These are phyloP conservation scores for Cryptosporidium tyzzeri DNA, from an alignment of 169 alveolate species.

Conservation along the genomic window DNA sequence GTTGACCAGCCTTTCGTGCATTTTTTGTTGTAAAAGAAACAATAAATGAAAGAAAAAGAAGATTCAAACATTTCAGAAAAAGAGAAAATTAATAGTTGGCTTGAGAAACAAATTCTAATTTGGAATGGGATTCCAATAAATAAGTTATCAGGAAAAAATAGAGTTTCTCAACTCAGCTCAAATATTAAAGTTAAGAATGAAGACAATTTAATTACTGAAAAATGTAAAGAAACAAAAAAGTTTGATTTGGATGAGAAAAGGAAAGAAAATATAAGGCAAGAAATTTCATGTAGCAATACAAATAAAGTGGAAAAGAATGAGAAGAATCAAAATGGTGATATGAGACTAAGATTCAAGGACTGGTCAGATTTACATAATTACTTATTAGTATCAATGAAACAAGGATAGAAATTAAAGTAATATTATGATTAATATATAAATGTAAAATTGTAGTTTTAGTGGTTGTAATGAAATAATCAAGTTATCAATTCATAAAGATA, in stretches of 20 bases:
- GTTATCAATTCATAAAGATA: no score
- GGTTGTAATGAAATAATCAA: neutral
- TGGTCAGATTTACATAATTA: constrained; percentile 27
- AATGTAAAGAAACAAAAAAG: neutral
- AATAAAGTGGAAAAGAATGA: neutral
- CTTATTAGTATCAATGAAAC: neutral
- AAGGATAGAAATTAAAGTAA: no score
- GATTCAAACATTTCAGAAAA: neutral
- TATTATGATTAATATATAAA: no score
- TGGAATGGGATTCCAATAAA: constrained; percentile 15
- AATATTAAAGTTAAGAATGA: neutral
- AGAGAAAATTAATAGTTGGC: constrained; percentile 11
- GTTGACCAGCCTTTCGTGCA: neutral
- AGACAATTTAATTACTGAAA: neutral
- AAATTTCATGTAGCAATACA: neutral
- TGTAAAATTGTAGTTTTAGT: neutral
- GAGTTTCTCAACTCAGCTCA: neutral
- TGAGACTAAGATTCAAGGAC: constrained; percentile 16
- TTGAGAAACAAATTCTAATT: constrained; percentile 17
- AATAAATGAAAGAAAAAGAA: neutral
- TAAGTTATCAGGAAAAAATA: neutral
- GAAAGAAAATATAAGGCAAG: neutral
- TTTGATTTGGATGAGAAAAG: neutral
- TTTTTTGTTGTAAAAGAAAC: no score
- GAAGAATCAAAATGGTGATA: neutral